These are phyloP conservation scores for Scytalidium sp. DNA, from an alignment of 2,329 filamentous ascomycete species.

Conservation along the genomic window DNA sequence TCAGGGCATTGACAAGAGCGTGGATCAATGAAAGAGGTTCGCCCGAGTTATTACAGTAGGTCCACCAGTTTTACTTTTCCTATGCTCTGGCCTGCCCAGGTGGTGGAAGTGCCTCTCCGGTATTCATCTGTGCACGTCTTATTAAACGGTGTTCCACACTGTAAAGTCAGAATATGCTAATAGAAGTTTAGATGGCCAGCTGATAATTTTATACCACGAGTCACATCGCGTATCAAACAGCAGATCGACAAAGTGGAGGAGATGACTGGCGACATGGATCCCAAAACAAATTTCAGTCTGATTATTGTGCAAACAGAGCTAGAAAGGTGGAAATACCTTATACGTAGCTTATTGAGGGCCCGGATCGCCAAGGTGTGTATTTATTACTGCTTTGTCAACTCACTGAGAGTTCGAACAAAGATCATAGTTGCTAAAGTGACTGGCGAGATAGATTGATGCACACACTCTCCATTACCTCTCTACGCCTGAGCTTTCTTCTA, in stretches of 20 bases:
- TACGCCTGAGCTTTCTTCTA: conserved; percentile 47
- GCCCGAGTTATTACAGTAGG: conserved; percentile 82
- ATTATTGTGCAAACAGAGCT: conserved; percentile 97
- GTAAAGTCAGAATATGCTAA: conserved; percentile 8
- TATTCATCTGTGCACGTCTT: no score
- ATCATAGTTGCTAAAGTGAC: background rate
- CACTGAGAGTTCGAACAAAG: background rate
- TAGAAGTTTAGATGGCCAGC: conserved; percentile 54
- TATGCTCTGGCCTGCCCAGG: background rate
- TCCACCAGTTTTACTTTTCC: conserved; percentile 2
- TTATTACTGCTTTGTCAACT: background rate
- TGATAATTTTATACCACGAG: conserved; percentile 74
- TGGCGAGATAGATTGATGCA: conserved; percentile 63
- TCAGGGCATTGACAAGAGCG: conserved; percentile 84
- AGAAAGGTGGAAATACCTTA: conserved; percentile 87
- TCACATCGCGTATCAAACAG: conserved; percentile 67
- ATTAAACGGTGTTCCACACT: no score
- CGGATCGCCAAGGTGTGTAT: conserved; percentile 76
- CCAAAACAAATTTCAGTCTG: conserved; percentile 86
- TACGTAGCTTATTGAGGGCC: conserved; percentile 77
- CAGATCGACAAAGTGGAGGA: conserved; percentile 72
- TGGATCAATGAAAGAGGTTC: conserved; percentile 92
- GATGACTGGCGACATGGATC: conserved; percentile 81
- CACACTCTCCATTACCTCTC: conserved; percentile 72
- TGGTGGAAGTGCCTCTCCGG: no score